phyloP scores from a whole-genome alignment of 164 flowering plant genomes.

The Vitis vinifera region ASM3070453v1 NC_081819.1:19704501-19705000 shows the following conservation, averaged over 20 bases:
- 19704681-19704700: conserved; percentile 22
- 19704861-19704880: conserved; percentile 13
- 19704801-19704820: conserved; percentile 3
- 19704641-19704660: conserved; percentile 16
- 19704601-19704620: conserved; percentile 18
- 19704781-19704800: conserved; percentile 23
- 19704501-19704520: conserved; percentile 16
- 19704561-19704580: conserved; percentile 20
- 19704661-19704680: conserved; percentile 9
- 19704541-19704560: conserved; percentile 23
- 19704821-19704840: conserved; percentile 2
- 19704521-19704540: conserved; percentile 9
- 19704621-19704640: conserved; percentile 19
- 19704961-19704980: conserved; percentile 57
- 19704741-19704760: conserved; percentile 5
- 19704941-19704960: conserved; percentile 58
- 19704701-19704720: conserved; percentile 3
- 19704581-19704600: conserved; percentile 26
- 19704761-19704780: conserved; percentile 7
- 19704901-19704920: conserved; percentile 41
- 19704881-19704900: conserved; percentile 15
- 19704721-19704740: not conserved
- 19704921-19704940: conserved; percentile 58
- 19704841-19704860: conserved; percentile 19
- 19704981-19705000: conserved; percentile 10